A percentile compares a stretch with the other conserved stretches of the same genome.
phyloP scores from a whole-genome alignment of 2,329 filamentous ascomycete species.

The Pestalotiopsis sp. region DNA sequence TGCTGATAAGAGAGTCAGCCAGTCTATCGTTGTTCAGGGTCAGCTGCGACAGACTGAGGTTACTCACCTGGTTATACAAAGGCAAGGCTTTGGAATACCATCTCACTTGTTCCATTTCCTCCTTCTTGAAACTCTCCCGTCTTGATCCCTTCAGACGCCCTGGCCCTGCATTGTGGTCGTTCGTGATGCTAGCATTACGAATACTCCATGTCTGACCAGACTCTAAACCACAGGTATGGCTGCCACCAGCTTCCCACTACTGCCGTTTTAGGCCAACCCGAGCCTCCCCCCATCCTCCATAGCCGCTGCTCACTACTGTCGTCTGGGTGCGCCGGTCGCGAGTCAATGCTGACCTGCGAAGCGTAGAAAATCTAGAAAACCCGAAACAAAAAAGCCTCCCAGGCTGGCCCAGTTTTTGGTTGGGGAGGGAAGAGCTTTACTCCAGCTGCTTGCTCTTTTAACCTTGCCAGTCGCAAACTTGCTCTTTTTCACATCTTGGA shows the following conservation, averaged over 20 bases:
- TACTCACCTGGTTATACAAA: neutral
- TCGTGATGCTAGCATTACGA: slow-evolving; percentile 3
- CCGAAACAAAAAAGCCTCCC: neutral
- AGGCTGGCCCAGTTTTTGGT: neutral
- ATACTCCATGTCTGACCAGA: slow-evolving; percentile 1
- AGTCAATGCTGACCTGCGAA: slow-evolving; percentile 11
- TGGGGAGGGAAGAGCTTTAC: neutral
- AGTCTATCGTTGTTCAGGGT: neutral
- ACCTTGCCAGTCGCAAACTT: neutral
- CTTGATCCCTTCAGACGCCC: neutral
- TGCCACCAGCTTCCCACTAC: neutral
- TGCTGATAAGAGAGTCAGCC: slow-evolving; percentile 3
- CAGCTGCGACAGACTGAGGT: neutral
- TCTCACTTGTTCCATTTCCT: neutral
- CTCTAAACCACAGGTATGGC: neutral
- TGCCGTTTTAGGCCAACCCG: neutral
- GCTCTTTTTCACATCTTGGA: neutral
- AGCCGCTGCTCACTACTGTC: neutral
- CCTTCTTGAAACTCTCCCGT: neutral
- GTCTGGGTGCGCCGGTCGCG: neutral
- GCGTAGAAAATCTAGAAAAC: slow-evolving; percentile 5
- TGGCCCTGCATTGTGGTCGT: neutral
- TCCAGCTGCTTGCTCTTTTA: neutral
- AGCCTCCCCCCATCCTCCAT: neutral
- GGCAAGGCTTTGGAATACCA: neutral